Evolutionary conservation across 805 yeast species (phyloP).

Genomic region (Kazachstania martiniae): DNA sequence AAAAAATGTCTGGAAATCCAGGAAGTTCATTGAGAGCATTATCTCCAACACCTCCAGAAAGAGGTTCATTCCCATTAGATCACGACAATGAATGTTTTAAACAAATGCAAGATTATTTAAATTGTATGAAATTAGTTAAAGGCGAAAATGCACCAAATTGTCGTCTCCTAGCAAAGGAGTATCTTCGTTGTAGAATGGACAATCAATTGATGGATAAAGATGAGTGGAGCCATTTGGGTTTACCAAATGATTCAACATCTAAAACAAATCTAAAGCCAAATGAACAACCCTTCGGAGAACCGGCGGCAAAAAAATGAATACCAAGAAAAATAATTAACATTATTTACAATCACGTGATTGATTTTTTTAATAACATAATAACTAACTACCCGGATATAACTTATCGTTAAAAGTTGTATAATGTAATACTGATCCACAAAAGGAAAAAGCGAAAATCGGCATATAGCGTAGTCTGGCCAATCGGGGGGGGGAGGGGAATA

Average conservation of each 20-base stretch:
- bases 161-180: constrained; percentile 68
- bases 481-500: no score
- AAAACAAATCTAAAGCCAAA: no score
- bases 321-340: no score
- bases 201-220: constrained; percentile 51
- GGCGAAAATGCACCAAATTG: constrained; percentile 91
- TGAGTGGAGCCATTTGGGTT: constrained; percentile 51
- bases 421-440: no score
- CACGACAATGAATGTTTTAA: constrained; percentile 75
- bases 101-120: constrained; percentile 63
- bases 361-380: no score
- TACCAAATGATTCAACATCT: constrained; percentile 52
- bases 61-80: constrained; percentile 94
- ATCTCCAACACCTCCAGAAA: constrained; percentile 87
- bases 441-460: no score
- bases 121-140: constrained; percentile 65
- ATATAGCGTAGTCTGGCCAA: no score
- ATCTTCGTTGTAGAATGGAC: constrained; percentile 84
- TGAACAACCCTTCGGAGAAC: no score
- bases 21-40: constrained; percentile 39
- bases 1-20: constrained; percentile 32
- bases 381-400: no score
- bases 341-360: no score
- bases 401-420: no score
- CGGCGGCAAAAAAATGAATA: no score